Percentiles rank a stretch among this genome's conserved stretches.
Evolutionary conservation across 2,329 filamentous ascomycete genomes (phyloP).

Genomic region (Hypoxylon rubiginosum): DNA sequence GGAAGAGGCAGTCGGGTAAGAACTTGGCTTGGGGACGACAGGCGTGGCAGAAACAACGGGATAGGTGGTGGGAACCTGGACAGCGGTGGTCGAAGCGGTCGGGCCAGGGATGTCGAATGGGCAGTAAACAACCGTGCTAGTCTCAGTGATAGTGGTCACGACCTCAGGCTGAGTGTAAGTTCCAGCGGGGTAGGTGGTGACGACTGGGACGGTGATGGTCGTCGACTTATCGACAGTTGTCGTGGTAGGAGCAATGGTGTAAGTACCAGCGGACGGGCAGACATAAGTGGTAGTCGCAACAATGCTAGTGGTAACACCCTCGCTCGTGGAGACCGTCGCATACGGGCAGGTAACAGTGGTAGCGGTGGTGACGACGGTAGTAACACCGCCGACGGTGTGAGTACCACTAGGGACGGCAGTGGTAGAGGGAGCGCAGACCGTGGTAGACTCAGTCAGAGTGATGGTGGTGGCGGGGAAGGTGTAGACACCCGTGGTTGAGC

Average conservation of each 20-base stretch:
- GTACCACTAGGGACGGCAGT: slow-evolving; percentile 73
- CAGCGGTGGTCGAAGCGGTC: slow-evolving; percentile 47
- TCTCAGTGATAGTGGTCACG: slow-evolving; percentile 77
- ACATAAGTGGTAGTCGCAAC: slow-evolving; percentile 78
- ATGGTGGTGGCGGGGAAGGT: slow-evolving; percentile 81
- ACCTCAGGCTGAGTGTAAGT: slow-evolving; percentile 79
- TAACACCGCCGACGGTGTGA: slow-evolving; percentile 79
- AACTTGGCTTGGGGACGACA: slow-evolving; percentile 37
- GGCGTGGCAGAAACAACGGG: slow-evolving; percentile 34
- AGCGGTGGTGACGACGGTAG: slow-evolving; percentile 74
- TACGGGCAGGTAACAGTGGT: slow-evolving; percentile 80
- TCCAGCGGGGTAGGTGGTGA: slow-evolving; percentile 74
- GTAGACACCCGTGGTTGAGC: slow-evolving; percentile 78
- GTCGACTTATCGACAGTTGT: slow-evolving; percentile 69
- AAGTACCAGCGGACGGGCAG: slow-evolving; percentile 80
- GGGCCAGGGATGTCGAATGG: slow-evolving; percentile 64
- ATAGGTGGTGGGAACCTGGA: slow-evolving; percentile 44
- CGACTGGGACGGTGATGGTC: slow-evolving; percentile 73
- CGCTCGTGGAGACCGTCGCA: slow-evolving; percentile 72
- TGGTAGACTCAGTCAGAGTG: slow-evolving; percentile 75
- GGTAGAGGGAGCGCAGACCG: slow-evolving; percentile 73
- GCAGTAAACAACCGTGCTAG: slow-evolving; percentile 77
- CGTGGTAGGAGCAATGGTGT: slow-evolving; percentile 79
- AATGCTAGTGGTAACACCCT: slow-evolving; percentile 73
- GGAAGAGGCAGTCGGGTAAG: slow-evolving; percentile 44